A percentile compares a stretch with the other conserved stretches of the same genome.
phyloP scores from a whole-genome alignment of 78 protist species.

The Speleostelium caveatum region DNA sequence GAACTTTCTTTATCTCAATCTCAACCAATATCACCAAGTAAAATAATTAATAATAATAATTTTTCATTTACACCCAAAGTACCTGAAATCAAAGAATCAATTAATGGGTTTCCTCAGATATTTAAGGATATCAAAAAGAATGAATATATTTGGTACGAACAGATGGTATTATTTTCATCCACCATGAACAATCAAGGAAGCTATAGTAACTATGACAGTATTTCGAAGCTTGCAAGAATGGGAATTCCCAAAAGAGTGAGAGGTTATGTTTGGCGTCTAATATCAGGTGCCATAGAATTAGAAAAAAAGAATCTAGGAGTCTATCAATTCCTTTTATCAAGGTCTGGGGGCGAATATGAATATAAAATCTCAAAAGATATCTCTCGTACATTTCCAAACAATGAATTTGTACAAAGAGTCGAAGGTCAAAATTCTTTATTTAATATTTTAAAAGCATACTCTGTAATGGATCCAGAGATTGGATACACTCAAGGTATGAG shows the following conservation, averaged over 20 bases:
- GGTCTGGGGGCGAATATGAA: constrained; percentile 37
- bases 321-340: constrained; percentile 46
- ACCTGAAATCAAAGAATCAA: constrained; percentile 36
- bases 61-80: constrained; percentile 11
- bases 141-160: constrained; percentile 51
- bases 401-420: constrained; percentile 14
- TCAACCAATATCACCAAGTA: too few species aligned
- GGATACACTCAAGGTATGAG: constrained; percentile 78
- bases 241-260: constrained; percentile 56
- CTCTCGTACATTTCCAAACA: constrained; percentile 62
- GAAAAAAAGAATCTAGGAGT: constrained; percentile 73
- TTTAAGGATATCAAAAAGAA: constrained; percentile 7
- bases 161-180: not conserved
- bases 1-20: too few species aligned
- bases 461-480: constrained; percentile 70
- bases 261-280: constrained; percentile 59
- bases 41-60: too few species aligned
- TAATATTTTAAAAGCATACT: constrained; percentile 61
- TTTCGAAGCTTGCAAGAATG: constrained; percentile 2
- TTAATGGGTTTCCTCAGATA: constrained; percentile 45
- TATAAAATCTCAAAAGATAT: constrained; percentile 74
- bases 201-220: not conserved
- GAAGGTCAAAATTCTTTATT: constrained; percentile 55
- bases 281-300: constrained; percentile 34
- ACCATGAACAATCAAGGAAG: too few species aligned